Evolutionary conservation across 495 filamentous ascomycete species (phyloP).

Genomic region (Penicillium roqueforti): DNA sequence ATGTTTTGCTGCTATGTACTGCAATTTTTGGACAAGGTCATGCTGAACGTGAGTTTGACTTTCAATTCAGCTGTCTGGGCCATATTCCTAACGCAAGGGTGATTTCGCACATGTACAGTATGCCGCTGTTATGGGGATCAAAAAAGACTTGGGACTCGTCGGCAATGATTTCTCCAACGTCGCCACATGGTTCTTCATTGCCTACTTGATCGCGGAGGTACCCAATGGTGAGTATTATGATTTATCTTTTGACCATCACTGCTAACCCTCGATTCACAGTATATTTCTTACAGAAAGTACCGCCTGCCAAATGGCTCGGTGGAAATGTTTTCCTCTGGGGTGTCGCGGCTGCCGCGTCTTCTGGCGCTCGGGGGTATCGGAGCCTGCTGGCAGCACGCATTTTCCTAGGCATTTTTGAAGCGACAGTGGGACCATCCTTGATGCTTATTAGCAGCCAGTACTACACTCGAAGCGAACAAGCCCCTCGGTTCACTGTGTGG

Average conservation of each 20-base stretch:
- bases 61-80: neutral
- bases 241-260: neutral
- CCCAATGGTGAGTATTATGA: constrained; percentile 43
- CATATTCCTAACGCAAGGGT: neutral
- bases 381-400: constrained; percentile 38
- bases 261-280: constrained; percentile 6
- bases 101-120: constrained; percentile 26
- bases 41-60: constrained; percentile 49
- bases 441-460: constrained; percentile 49
- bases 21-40: constrained; percentile 65
- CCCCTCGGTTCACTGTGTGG: constrained; percentile 59
- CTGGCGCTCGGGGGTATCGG: constrained; percentile 17
- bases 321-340: constrained; percentile 49
- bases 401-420: constrained; percentile 65
- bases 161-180: constrained; percentile 52
- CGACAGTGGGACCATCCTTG: constrained; percentile 55
- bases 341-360: constrained; percentile 28
- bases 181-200: constrained; percentile 53
- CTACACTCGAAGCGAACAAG: constrained; percentile 62
- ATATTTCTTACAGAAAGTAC: constrained; percentile 41
- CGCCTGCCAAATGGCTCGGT: constrained; percentile 52
- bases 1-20: constrained; percentile 60
- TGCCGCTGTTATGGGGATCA: constrained; percentile 55
- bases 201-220: constrained; percentile 50
- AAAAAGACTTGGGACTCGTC: constrained; percentile 41